Percentiles rank a stretch among this genome's conserved stretches.
phyloP scores from a whole-genome alignment of 179 eudicot species.

The Spinacia oleracea region DNA sequence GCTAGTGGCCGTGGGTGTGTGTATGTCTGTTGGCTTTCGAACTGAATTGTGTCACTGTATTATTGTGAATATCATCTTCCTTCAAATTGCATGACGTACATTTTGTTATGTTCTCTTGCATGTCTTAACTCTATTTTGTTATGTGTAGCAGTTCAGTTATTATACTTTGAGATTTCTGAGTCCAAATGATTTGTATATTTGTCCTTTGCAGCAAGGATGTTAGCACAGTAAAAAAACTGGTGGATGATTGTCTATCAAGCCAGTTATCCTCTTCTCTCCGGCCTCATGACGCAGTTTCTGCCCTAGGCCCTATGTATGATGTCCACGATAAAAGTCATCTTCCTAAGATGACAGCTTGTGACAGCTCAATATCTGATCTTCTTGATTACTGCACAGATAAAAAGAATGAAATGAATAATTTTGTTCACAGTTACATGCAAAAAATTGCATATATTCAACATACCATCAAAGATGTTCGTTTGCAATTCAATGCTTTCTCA shows the following conservation, averaged over 20 bases:
- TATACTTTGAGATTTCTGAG: neutral
- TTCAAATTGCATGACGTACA: neutral
- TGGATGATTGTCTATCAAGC: conserved; percentile 74
- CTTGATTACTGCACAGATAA: conserved; percentile 64
- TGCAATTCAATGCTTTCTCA: conserved; percentile 82
- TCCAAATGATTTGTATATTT: neutral
- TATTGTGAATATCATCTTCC: neutral
- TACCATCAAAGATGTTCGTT: conserved; percentile 76
- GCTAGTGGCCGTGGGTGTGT: neutral
- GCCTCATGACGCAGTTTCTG: conserved; percentile 99
- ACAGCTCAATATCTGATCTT: conserved; percentile 59
- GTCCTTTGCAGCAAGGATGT: conserved; percentile 87
- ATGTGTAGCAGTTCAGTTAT: neutral
- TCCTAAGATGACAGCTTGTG: conserved; percentile 81
- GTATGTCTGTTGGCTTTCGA: neutral
- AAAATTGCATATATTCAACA: conserved; percentile 87
- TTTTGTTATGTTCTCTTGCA: neutral
- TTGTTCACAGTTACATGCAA: conserved; percentile 93
- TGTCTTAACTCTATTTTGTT: neutral
- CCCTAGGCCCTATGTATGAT: conserved; percentile 95
- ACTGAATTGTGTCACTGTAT: neutral
- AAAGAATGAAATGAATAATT: conserved; percentile 79
- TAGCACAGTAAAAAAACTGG: conserved; percentile 82
- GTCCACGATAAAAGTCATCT: conserved; percentile 82
- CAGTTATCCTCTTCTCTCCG: conserved; percentile 83